Evolutionary conservation across 2,329 filamentous ascomycete genomes (phyloP).

Genomic region (Aplosporella prunicola): DNA sequence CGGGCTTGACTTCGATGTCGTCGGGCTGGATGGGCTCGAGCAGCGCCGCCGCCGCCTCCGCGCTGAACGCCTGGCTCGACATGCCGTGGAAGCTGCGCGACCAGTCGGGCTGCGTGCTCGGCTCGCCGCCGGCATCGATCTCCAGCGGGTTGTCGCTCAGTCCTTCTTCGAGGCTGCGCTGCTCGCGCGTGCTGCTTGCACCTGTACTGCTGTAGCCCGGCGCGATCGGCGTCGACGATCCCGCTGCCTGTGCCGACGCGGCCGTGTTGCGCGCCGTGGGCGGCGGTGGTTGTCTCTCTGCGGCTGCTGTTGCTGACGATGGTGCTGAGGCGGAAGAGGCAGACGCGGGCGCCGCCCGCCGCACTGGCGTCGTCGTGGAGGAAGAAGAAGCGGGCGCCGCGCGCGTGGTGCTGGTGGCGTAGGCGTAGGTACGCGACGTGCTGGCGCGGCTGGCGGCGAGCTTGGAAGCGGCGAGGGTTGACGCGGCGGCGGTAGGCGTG

Average conservation of each 20-base stretch:
- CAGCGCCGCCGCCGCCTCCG: slow-evolving; percentile 59
- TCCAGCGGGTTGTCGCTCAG: slow-evolving; percentile 36
- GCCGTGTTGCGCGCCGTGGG: slow-evolving; percentile 2
- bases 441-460: slow-evolving; percentile 12
- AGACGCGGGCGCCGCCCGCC: slow-evolving; percentile 4
- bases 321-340: not conserved
- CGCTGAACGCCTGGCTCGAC: slow-evolving; percentile 58
- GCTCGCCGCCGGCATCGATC: slow-evolving; percentile 34
- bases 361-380: slow-evolving; percentile 15
- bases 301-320: slow-evolving; percentile 5
- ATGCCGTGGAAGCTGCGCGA: slow-evolving; percentile 74
- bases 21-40: slow-evolving; percentile 55
- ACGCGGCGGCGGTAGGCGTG: too few relatives aligned
- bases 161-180: slow-evolving; percentile 39
- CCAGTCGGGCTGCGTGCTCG: slow-evolving; percentile 61
- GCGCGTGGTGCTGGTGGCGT: slow-evolving; percentile 10
- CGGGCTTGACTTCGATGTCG: slow-evolving; percentile 94
- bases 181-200: too few relatives aligned
- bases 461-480: too few relatives aligned
- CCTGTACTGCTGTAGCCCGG: too few relatives aligned
- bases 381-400: slow-evolving; percentile 12
- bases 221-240: too few relatives aligned
- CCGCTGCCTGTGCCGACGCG: too few relatives aligned
- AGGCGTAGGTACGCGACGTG: slow-evolving; percentile 9
- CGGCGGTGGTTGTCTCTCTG: slow-evolving; percentile 3